Conservation (phyloP, 2,329 filamentous ascomycete genomes). For the Ciborinia camelliae region DNA sequence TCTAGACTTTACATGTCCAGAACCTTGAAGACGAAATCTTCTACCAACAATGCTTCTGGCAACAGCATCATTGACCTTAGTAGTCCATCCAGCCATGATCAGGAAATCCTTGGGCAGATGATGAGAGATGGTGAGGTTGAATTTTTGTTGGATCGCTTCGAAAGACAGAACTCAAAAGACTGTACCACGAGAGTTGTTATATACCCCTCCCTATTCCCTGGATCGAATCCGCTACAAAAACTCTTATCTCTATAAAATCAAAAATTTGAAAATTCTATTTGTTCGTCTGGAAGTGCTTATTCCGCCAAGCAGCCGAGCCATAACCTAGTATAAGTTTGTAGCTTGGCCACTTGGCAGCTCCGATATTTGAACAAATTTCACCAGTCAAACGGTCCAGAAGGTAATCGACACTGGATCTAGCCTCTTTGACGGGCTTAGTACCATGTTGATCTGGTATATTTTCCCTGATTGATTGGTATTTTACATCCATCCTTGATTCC, state of each 20-base stretch:
- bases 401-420: neutral
- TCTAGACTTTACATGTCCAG: slow-evolving; percentile 57
- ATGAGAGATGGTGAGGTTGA: neutral
- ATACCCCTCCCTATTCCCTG: neutral
- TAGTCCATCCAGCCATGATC: slow-evolving; percentile 14
- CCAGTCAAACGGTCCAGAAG: slow-evolving; percentile 9
- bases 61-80: slow-evolving; percentile 42
- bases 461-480: slow-evolving; percentile 3
- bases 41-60: slow-evolving; percentile 63
- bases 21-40: slow-evolving; percentile 79
- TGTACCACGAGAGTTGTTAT: slow-evolving; percentile 7
- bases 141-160: slow-evolving; percentile 1
- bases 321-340: neutral
- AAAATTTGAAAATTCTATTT: slow-evolving; percentile 15
- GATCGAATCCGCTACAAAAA: neutral
- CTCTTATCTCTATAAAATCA: slow-evolving; percentile 13
- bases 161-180: neutral
- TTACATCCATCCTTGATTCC: too few species aligned
- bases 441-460: neutral
- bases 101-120: neutral
- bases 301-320: slow-evolving; percentile 8
- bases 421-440: slow-evolving; percentile 1
- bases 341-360: slow-evolving; percentile 13
- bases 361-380: neutral
- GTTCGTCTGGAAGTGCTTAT: neutral